Percentiles rank a stretch among this genome's conserved stretches.
Conservation (phyloP, 345 rosid species). For the Psidium guajava region DNA sequence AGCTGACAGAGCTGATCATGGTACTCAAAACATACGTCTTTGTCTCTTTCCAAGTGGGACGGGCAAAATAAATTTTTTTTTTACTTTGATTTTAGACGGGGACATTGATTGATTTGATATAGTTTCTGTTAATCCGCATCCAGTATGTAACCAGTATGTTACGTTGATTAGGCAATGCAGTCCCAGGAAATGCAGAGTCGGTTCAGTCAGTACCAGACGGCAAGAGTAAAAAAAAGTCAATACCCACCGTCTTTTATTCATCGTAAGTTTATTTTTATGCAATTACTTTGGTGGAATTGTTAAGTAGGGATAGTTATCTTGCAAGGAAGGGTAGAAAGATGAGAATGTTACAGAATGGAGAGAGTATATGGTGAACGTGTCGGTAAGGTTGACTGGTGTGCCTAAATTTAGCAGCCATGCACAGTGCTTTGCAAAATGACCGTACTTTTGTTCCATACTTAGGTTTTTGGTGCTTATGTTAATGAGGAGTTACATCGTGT, state of each 20-base stretch:
- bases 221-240: conserved; percentile 34
- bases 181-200: conserved; percentile 18
- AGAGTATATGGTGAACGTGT: background rate
- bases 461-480: background rate
- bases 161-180: conserved; percentile 20
- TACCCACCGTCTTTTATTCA: conserved; percentile 64
- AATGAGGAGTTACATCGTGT: background rate
- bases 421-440: background rate
- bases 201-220: conserved; percentile 19
- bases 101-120: background rate
- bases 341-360: background rate
- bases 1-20: background rate
- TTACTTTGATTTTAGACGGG: background rate
- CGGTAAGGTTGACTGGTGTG: background rate
- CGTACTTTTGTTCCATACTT: background rate
- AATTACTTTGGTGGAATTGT: background rate
- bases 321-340: background rate
- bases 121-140: background rate
- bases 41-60: background rate
- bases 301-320: background rate
- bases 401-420: background rate
- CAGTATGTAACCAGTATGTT: background rate
- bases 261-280: conserved; percentile 39
- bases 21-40: background rate
- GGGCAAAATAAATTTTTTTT: background rate